Base-by-base conservation (phyloP, 192 early-diverging fungal species). In the Blastocladiella britannica region DNA sequence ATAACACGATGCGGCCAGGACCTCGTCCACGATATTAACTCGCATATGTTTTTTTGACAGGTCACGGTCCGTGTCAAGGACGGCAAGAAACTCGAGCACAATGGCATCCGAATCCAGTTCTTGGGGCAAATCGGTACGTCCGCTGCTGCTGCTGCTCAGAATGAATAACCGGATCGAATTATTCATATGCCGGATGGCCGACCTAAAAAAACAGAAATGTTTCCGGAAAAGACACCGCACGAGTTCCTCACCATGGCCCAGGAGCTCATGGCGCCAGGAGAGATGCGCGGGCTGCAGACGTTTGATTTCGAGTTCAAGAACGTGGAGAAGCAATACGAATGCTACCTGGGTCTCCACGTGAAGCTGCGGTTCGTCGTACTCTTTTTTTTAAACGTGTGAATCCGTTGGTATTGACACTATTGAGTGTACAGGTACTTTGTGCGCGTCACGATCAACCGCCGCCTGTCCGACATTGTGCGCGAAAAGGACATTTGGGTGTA, bases 271-370 rank as follows among this genome's bases (percentile, higher is more conserved):
- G 77, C 87, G 18, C 91, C 95, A 12, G 95, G 89, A 3, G 91
- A 93, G 70, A 72, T 99, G 58, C 74, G 82, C 43, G 76, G 76
- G 62, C 83, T 73, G 30, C 73, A 83, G 7, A 79, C 72, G 58
- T 96, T 80, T 74, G 85, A 86, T 29, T 99, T 99, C 72, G 89
- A 94, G 67, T 99, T 99, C 65, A 95, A 95, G 63, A 92, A 91
- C 62, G 88, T 99, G n/a, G 93, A 97, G 67, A 99, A 99, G 71
- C 93, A 91, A 68, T 99, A 83, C 58, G 95, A 99, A 65, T 85
- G 87, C 65, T 99, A 97, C 64, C 85, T 85, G 67, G 95, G 95
- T 28, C 94, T 95, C 65, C 97, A 99, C 60, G 93, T 93, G 51
- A 93, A 95, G 69, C 75, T 99, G 63, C 75, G 88, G 72, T 82